These are phyloP conservation scores for Echria macrotheca DNA, from an alignment of 495 filamentous ascomycete genomes.

Conservation along the genomic window DNA sequence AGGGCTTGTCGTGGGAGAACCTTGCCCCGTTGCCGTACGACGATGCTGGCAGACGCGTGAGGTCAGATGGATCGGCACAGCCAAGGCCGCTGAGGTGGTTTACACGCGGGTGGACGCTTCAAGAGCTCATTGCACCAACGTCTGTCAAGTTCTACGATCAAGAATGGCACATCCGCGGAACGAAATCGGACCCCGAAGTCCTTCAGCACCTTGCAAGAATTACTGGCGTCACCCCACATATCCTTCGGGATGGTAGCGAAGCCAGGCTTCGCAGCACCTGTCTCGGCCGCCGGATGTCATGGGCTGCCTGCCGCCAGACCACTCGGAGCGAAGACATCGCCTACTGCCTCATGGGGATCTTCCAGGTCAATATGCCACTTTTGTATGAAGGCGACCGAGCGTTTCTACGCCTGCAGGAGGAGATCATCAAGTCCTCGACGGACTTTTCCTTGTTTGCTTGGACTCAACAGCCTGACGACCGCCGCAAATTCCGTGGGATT, in stretches of 20 bases:
- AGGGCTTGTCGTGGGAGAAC: too few species aligned
- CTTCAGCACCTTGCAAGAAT: neutral
- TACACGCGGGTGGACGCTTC: neutral
- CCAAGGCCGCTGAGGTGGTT: neutral
- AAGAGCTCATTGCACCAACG: neutral
- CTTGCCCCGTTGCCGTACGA: too few species aligned
- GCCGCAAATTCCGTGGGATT: conserved; percentile 11
- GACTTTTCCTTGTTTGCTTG: conserved; percentile 30
- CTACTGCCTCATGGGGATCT: conserved; percentile 21
- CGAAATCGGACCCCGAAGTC: neutral
- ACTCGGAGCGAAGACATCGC: conserved; percentile 13
- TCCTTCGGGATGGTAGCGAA: neutral
- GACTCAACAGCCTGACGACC: neutral
- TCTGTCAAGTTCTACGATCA: neutral
- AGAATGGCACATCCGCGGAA: neutral
- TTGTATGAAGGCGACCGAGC: conserved; percentile 21
- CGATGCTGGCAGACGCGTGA: too few species aligned
- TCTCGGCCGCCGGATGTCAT: conserved; percentile 10
- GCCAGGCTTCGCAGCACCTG: neutral
- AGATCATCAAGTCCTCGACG: conserved; percentile 12
- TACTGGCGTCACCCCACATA: neutral
- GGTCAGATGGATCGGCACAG: too few species aligned
- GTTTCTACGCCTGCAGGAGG: too few species aligned
- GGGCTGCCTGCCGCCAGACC: conserved; percentile 12
- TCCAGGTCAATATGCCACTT: conserved; percentile 24